Evolutionary conservation across 2,329 filamentous ascomycete genomes (phyloP).

Genomic region (Stachybotrys chlorohalonatus): DNA sequence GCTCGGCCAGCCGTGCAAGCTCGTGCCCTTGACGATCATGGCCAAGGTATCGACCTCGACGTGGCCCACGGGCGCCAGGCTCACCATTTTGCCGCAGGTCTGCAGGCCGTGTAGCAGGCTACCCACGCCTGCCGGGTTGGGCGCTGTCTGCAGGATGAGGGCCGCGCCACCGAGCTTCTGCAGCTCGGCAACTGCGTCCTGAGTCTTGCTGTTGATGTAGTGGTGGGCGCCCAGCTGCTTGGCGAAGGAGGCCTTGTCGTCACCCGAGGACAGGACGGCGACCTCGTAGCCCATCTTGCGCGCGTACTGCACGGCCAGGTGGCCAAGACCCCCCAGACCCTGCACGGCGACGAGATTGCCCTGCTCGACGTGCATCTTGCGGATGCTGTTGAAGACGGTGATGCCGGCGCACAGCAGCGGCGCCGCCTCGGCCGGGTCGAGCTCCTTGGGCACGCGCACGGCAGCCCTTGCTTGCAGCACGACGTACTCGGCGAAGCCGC

Average conservation of each 20-base stretch:
- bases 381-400: constrained; percentile 53
- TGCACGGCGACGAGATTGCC: constrained; percentile 50
- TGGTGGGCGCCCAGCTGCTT: constrained; percentile 31
- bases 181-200: constrained; percentile 39
- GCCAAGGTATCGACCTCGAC: constrained; percentile 32
- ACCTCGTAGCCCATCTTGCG: constrained; percentile 67
- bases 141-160: constrained; percentile 54
- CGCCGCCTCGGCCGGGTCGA: constrained; percentile 44
- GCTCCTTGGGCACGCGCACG: constrained; percentile 42
- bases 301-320: constrained; percentile 70
- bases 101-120: constrained; percentile 45
- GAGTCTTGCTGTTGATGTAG: constrained; percentile 41
- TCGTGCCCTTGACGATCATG: constrained; percentile 42
- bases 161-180: constrained; percentile 51
- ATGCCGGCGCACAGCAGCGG: constrained; percentile 57
- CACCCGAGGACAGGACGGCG: constrained; percentile 56
- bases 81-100: constrained; percentile 46
- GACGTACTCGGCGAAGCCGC: constrained; percentile 60
- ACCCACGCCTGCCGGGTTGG: constrained; percentile 45
- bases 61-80: constrained; percentile 43
- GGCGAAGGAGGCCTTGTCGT: constrained; percentile 61
- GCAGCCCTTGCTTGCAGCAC: constrained; percentile 51
- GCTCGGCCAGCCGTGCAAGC: constrained; percentile 54
- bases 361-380: constrained; percentile 42
- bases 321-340: constrained; percentile 67